A percentile compares a stretch with the other conserved stretches of the same genome.
Conservation (phyloP, 352 stramenopile genomes). For the Phytophthora megakarya region DNA sequence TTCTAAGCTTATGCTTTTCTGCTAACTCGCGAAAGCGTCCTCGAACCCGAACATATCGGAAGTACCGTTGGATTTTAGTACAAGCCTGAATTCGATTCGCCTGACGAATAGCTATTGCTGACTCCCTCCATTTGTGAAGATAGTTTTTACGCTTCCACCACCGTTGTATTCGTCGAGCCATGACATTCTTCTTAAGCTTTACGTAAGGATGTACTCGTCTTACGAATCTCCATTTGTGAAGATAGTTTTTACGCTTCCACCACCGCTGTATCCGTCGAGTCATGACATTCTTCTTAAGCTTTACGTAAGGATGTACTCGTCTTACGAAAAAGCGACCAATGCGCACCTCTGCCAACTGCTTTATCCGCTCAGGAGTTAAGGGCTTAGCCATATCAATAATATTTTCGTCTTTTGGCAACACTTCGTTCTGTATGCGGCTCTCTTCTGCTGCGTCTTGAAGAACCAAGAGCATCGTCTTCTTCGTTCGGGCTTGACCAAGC, state of each 20-base stretch:
- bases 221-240: no score
- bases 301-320: conserved; percentile 48
- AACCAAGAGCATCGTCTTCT: conserved; percentile 45
- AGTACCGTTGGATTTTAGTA: conserved; percentile 54
- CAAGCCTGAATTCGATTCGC: conserved; percentile 33
- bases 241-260: conserved; percentile 53
- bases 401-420: not conserved
- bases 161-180: conserved; percentile 46
- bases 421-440: conserved; percentile 11
- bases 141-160: conserved; percentile 56
- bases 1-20: conserved; percentile 45
- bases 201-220: conserved; percentile 50
- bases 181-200: conserved; percentile 49
- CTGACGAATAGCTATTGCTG: conserved; percentile 10
- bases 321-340: conserved; percentile 62
- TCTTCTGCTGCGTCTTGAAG: conserved; percentile 52
- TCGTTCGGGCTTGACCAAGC: conserved; percentile 37
- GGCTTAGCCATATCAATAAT: not conserved
- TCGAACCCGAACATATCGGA: conserved; percentile 35
- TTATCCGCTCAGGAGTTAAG: conserved; percentile 4
- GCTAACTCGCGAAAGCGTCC: conserved; percentile 33
- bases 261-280: conserved; percentile 44
- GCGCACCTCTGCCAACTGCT: conserved; percentile 31
- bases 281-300: conserved; percentile 59
- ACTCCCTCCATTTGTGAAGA: conserved; percentile 34